phyloP scores from a whole-genome alignment of 2,329 filamentous ascomycete genomes.

The Penicillium glabrum region DNA sequence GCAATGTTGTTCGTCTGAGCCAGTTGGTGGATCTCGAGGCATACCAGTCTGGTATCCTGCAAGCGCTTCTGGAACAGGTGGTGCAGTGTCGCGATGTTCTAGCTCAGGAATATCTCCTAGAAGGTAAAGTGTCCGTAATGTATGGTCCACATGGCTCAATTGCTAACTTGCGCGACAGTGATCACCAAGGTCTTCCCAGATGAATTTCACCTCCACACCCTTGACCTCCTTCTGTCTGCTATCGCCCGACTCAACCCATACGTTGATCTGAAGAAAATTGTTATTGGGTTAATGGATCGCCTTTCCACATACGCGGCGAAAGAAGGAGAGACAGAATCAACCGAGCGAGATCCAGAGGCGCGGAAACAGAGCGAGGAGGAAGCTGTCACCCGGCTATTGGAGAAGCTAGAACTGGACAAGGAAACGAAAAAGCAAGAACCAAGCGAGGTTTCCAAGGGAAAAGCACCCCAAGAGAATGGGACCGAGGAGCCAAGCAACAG shows the following conservation, averaged over 20 bases:
- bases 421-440: constrained; percentile 53
- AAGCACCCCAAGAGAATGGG: constrained; percentile 36
- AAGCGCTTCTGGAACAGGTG: constrained; percentile 89
- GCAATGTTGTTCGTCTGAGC: constrained; percentile 91
- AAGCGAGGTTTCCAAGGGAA: constrained; percentile 36
- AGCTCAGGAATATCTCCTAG: constrained; percentile 93
- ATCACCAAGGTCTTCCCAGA: constrained; percentile 99
- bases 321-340: constrained; percentile 64
- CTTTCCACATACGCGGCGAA: constrained; percentile 92
- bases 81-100: constrained; percentile 96
- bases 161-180: constrained; percentile 52
- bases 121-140: constrained; percentile 51
- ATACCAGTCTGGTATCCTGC: constrained; percentile 88
- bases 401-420: constrained; percentile 68
- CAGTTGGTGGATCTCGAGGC: constrained; percentile 93
- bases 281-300: constrained; percentile 96
- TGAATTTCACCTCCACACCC: constrained; percentile 94
- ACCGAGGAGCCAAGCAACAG: constrained; percentile 33
- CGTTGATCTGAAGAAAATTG: constrained; percentile 96
- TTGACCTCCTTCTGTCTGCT: constrained; percentile 91
- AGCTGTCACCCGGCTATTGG: constrained; percentile 73
- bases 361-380: constrained; percentile 79
- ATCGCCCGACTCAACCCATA: constrained; percentile 92
- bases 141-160: constrained; percentile 18
- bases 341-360: constrained; percentile 65